phyloP scores from a whole-genome alignment of 2,329 filamentous ascomycete species.

The Monosporascus sp. region DNA sequence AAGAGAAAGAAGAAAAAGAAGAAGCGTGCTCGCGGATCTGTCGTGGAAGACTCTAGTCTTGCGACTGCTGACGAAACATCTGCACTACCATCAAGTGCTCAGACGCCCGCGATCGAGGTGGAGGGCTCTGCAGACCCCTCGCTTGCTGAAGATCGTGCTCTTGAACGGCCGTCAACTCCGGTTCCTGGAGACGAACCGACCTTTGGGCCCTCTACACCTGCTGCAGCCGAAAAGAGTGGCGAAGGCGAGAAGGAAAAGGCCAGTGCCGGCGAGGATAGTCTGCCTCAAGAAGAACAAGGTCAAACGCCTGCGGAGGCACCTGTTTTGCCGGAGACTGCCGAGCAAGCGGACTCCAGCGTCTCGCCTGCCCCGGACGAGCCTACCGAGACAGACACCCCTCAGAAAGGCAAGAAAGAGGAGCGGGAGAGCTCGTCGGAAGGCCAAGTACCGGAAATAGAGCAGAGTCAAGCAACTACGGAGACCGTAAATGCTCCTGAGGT shows the following conservation, averaged over 20 bases:
- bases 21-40: slow-evolving; percentile 7
- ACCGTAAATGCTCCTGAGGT: not conserved
- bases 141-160: not conserved
- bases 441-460: not conserved
- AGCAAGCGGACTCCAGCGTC: not conserved
- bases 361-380: not conserved
- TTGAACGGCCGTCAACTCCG: not conserved
- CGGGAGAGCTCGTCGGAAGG: not conserved
- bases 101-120: slow-evolving; percentile 3
- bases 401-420: not conserved
- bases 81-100: slow-evolving; percentile 2
- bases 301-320: not conserved
- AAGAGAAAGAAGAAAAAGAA: slow-evolving; percentile 21
- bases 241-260: not conserved
- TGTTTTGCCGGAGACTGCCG: not conserved
- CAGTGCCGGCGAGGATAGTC: not conserved
- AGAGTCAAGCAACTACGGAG: not conserved
- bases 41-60: slow-evolving; percentile 5
- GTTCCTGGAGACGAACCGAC: slow-evolving; percentile 1
- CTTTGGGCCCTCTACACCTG: not conserved
- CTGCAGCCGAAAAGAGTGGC: not conserved
- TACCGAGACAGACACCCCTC: not conserved
- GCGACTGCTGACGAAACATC: slow-evolving; percentile 2
- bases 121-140: slow-evolving; percentile 2
- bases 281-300: not conserved